Conservation (phyloP, 345 rosid genomes). For the Raphanus raphanistrum region DNA sequence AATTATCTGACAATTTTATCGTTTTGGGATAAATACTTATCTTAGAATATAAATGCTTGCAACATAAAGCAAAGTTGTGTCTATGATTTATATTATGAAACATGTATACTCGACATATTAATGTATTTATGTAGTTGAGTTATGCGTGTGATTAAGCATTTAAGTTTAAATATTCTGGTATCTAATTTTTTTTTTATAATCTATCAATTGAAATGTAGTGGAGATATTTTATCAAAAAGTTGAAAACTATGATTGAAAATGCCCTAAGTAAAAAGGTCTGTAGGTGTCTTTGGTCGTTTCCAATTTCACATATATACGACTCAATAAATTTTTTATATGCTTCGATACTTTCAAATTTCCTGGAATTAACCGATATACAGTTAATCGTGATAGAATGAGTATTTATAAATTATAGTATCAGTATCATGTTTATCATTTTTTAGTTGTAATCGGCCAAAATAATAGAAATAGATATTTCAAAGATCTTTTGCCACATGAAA, state of each 20-base stretch:
- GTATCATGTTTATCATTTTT: constrained; percentile 12
- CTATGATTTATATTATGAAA: not conserved
- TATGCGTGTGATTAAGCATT: not conserved
- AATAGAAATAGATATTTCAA: constrained; percentile 6
- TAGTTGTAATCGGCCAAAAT: constrained; percentile 2
- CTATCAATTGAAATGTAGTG: not conserved
- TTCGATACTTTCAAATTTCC: not conserved
- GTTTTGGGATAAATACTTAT: not conserved
- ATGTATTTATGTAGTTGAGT: not conserved
- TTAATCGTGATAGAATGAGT: not conserved
- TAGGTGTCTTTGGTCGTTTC: not conserved
- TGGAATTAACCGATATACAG: not conserved
- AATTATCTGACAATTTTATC: not conserved
- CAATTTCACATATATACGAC: not conserved
- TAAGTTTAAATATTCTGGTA: not conserved
- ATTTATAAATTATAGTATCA: not conserved
- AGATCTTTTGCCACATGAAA: constrained; percentile 32
- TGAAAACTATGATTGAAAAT: not conserved
- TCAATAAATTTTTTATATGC: not conserved
- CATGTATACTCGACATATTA: not conserved
- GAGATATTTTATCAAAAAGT: not conserved
- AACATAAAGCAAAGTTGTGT: not conserved
- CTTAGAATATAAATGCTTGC: not conserved
- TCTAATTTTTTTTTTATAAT: not conserved
- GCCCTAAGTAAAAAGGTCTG: not conserved